These are phyloP conservation scores for Coemansia sp. DNA, from an alignment of 192 early-diverging fungal species.

Conservation along the genomic window DNA sequence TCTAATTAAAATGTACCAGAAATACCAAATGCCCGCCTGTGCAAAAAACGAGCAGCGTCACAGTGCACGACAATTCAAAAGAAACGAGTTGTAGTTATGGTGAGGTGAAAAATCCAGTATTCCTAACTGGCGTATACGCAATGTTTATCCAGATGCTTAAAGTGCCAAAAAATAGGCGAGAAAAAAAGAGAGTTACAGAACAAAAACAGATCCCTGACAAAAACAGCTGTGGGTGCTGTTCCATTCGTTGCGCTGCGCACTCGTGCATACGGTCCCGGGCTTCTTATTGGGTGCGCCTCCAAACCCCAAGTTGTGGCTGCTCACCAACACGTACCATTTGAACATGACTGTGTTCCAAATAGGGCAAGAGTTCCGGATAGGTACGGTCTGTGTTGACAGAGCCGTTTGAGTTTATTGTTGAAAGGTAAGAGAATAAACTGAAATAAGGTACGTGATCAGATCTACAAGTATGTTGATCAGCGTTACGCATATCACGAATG, in stretches of 20 bases:
- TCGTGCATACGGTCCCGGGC: not conserved
- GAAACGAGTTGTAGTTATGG: no score
- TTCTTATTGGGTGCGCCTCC: slow-evolving; percentile 2
- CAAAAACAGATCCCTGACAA: not conserved
- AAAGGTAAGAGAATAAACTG: no score
- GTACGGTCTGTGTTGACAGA: no score
- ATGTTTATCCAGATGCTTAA: slow-evolving; percentile 3
- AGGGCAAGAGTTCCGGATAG: no score
- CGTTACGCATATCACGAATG: no score
- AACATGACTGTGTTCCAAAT: no score
- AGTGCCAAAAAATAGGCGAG: slow-evolving; percentile 1
- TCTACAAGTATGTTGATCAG: not conserved
- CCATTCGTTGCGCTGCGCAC: not conserved
- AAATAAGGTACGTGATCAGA: not conserved
- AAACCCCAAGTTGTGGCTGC: no score
- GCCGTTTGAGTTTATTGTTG: no score
- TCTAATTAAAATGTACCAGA: not conserved
- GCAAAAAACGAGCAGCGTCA: not conserved
- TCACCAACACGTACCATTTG: no score
- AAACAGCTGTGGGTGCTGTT: not conserved
- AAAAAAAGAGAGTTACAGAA: not conserved
- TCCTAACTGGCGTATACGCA: not conserved
- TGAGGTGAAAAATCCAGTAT: not conserved
- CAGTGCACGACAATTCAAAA: not conserved
- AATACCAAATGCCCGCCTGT: not conserved